Conservation (phyloP, 1,284 basidiomycete species). For the Phylloboletellus chloephorus region DNA sequence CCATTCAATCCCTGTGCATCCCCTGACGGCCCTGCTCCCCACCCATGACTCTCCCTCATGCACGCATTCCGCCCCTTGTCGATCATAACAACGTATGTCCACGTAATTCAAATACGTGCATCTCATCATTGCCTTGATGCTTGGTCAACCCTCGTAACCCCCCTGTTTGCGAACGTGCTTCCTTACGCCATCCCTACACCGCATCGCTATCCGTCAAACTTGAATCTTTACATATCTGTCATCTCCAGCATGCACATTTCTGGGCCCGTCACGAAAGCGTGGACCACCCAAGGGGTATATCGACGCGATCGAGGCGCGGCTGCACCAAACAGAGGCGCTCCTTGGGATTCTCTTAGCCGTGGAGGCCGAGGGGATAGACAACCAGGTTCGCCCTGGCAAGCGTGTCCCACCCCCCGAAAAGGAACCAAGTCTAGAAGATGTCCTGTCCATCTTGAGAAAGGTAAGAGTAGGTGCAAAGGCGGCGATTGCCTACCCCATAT, state of each 20-base stretch:
- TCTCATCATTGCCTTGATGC: constrained; percentile 4
- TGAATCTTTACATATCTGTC: background rate
- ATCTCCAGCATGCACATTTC: constrained; percentile 60
- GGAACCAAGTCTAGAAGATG: constrained; percentile 11
- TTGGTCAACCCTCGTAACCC: constrained; percentile 1
- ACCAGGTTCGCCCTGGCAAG: constrained; percentile 36
- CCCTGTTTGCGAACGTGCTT: background rate
- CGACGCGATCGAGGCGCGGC: constrained; percentile 81
- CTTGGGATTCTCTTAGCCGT: constrained; percentile 71
- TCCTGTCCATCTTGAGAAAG: constrained; percentile 28
- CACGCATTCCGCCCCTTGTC: background rate
- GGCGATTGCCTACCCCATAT: background rate
- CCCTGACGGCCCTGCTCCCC: constrained; percentile 3
- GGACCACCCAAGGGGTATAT: constrained; percentile 88
- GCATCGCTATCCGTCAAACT: background rate
- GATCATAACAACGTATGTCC: constrained; percentile 9
- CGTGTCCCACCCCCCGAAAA: constrained; percentile 8
- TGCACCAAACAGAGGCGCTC: constrained; percentile 83
- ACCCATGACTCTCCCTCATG: background rate
- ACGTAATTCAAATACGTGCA: constrained; percentile 12
- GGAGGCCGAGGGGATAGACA: constrained; percentile 53
- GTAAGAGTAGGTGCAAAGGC: constrained; percentile 4
- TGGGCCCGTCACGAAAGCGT: constrained; percentile 76
- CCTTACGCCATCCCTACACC: background rate
- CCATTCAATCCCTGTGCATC: constrained; percentile 4